Evolutionary conservation across 2,329 filamentous ascomycete species (phyloP), one percentile per base, ranked within the genome.

Genomic region (Aphanocladium album): DNA sequence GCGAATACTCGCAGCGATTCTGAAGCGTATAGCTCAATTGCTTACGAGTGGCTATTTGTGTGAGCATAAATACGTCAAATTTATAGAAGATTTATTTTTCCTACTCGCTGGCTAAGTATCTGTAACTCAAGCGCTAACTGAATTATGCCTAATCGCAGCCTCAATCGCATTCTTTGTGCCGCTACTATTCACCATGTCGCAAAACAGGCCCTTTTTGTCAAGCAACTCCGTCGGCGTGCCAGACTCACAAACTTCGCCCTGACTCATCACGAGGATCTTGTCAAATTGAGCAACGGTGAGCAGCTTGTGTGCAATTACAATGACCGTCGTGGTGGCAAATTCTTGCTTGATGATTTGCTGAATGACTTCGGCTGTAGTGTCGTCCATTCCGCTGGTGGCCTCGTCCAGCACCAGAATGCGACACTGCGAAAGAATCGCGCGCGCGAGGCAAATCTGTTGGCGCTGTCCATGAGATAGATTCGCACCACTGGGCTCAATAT

Each of bases 161-260:
- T 35, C 33, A 35, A 35, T 35, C 33, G 12, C 12, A 12, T 12
- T 35, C 33, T 35, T 6, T 6, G 33, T 35, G 6, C 56, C 46
- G 37, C 46, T 58, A 9, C 51, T 33, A 8, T 70, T 52, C 61
- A 64, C 57, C 51, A 62, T 57, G 37, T 57, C 23, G 33, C 43
- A 57, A 35, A 62, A 63, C 6, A 49, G 3, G 11, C 54, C 62
- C 3, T 54, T 30, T n/a, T 25, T 50, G 7, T 14, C 23, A 37
- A 55, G 6, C 33, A 63, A 35, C 4, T 37, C 53, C 1, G 25
- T 11, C 1, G 58, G 62, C 9, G 53, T 23, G 16, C 62, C 62
- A 33, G 23, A 19, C 60, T 62, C 60, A 6, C 19, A 50, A 4
- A 62, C 25, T 16, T 43, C n/a, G 17, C 62, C 60, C 16, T 53